phyloP scores from a whole-genome alignment of 139 green algal genomes.

The Pleodorina starrii region DNA sequence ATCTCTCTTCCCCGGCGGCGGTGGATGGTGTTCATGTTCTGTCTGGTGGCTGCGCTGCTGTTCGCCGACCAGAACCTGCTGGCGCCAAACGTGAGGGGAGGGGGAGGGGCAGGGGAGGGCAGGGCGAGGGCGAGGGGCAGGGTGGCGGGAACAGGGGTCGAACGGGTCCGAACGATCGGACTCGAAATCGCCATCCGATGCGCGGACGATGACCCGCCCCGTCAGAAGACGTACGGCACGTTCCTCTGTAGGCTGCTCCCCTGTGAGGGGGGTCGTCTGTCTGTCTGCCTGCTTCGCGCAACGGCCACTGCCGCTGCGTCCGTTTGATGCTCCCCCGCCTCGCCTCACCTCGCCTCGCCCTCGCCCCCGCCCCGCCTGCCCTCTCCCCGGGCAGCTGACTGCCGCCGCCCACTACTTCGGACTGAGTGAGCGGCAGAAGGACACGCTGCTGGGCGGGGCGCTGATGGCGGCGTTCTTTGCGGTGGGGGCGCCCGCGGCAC shows the following conservation, averaged over 20 bases:
- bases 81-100: constrained; percentile 79
- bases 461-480: constrained; percentile 89
- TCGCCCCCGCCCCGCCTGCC: too few species aligned
- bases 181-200: too few species aligned
- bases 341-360: too few species aligned
- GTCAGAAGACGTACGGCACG: too few species aligned
- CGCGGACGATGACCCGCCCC: too few species aligned
- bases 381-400: constrained; percentile 67
- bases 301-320: too few species aligned
- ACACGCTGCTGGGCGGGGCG: constrained; percentile 79
- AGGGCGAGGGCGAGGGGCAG: not conserved
- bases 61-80: constrained; percentile 94
- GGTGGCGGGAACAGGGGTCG: too few species aligned
- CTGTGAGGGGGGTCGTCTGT: too few species aligned
- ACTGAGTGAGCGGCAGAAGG: constrained; percentile 77
- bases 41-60: constrained; percentile 79
- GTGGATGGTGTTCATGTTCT: constrained; percentile 83
- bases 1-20: constrained; percentile 46
- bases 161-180: too few species aligned
- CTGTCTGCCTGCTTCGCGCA: too few species aligned
- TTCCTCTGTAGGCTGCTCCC: too few species aligned
- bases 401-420: constrained; percentile 70
- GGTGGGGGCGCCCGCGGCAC: constrained; percentile 83
- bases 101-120: not conserved
- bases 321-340: too few species aligned